Base-by-base conservation (phyloP, 495 filamentous ascomycete species). In the Achaetomiella virescens region DNA sequence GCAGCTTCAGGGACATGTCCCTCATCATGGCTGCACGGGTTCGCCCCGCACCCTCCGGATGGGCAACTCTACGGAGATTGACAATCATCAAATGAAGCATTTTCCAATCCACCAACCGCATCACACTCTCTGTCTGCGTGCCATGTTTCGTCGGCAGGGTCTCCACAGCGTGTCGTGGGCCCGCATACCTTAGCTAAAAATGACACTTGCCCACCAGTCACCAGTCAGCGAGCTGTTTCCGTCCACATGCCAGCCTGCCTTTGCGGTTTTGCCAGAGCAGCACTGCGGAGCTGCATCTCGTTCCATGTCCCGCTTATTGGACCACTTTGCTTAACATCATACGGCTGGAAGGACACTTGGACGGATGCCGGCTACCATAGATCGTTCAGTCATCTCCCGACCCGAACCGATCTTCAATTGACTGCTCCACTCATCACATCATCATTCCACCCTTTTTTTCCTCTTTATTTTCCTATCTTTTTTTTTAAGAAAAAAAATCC, bases 51-150 rank as follows among this genome's bases (percentile, higher is more conserved):
- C 17, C 29, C 25, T 27, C 12, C 14, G 6, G 6, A 35, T 33
- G 31, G 44, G 43, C 56, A 59, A 41, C 37, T 27, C 47, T 20
- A 45, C n/a, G 45, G 29, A 49, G 51, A 60, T 54, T 59, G 57
- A 33, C 44, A 57, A 50, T 50, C 44, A 57, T 57, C 54, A 57
- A 50, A 35, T 41, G 25, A 44, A 50, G 24, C 31, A 22, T 57
- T 49, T 50, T 35, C 54, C 54, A 57, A 37, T 57, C 46, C 54
- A 48, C 46, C 44, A 45, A 54, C 41, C 21, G 52, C 33, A 18
- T 46, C 31, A 38, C 31, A 9, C 7, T 45, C n/a, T 0, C 11
- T 15, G 4, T 14, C 42, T 27, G 52, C 52, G 33, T 54, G 52
- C 42, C 43, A 40, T 54, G 29, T 35, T 46, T 54, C 36, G 15